These are phyloP conservation scores for Aspergillus saccharolyticus DNA, from an alignment of 495 filamentous ascomycete genomes.

Conservation along the genomic window DNA sequence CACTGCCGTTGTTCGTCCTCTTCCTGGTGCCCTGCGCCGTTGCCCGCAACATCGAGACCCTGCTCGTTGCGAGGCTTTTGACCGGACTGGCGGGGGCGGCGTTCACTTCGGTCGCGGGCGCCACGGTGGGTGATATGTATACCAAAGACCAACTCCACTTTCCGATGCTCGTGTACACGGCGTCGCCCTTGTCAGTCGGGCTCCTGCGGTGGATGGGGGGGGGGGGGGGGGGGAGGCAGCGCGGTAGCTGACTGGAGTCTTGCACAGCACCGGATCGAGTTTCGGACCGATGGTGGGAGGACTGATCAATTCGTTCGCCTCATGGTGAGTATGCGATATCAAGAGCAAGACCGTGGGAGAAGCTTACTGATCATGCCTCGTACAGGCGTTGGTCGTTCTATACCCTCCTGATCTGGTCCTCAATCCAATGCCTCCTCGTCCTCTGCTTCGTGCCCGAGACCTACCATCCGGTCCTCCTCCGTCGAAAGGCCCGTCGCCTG, in stretches of 20 bases:
- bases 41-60: constrained; percentile 67
- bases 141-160: constrained; percentile 55
- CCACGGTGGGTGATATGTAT: constrained; percentile 81
- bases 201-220: neutral
- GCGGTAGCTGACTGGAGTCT: neutral
- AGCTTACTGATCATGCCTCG: too few species aligned
- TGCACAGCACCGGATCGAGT: constrained; percentile 44
- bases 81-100: constrained; percentile 72
- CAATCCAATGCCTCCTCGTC: constrained; percentile 48
- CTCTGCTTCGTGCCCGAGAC: constrained; percentile 74
- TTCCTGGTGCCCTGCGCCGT: constrained; percentile 78
- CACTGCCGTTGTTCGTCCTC: constrained; percentile 66
- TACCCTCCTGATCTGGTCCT: constrained; percentile 68
- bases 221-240: neutral
- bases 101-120: constrained; percentile 77
- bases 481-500: constrained; percentile 53
- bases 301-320: constrained; percentile 63
- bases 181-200: constrained; percentile 45
- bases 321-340: constrained; percentile 52
- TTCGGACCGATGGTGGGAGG: constrained; percentile 39
- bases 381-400: constrained; percentile 70
- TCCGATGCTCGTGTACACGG: constrained; percentile 65
- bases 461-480: constrained; percentile 52
- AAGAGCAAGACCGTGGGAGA: too few species aligned
- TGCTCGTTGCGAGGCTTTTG: constrained; percentile 72